Evolutionary conservation across 192 early-diverging fungal species (phyloP), one percentile per base, ranked within the genome.

Genomic region (Geranomyces michiganensis): DNA sequence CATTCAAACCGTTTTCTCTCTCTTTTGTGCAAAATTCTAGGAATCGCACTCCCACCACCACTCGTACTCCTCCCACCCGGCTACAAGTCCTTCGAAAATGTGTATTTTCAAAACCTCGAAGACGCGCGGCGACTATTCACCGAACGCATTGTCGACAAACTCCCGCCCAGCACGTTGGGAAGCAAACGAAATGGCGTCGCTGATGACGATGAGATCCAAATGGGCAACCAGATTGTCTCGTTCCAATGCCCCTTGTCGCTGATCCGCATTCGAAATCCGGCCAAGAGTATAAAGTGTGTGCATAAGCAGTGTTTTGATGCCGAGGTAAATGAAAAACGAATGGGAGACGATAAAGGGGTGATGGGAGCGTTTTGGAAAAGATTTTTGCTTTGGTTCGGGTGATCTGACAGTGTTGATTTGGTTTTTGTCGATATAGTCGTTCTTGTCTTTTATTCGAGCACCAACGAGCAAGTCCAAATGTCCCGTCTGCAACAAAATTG

Each of bases 291-390:
- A 27, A 67, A 62, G 43, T 81, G 79, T 60, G 9, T 15, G 14
- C 79, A 81, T 48, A 17, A 17, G 41, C 76, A 74, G 41, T 65
- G 68, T 32, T 81, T 81, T 72, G 79, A 81, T 60, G 43, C 43
- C 22, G 66, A 64, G 78, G 78, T 78, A 15, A 43, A n/a, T 30
- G 5, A 41, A 10, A 10, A 3, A 41, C 3, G 5, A 10, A 41
- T 7, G 22, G 19, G 14, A 7, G 21, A 8, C 14, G 53, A 13
- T 26, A 26, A 26, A 6, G 3, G 53, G 53, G 14, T 21, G 27
- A 3, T 17, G 1, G 29, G 12, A 24, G 7, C 43, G 56, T 1
- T 10, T 46, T 27, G 44, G 41, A 22, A 29, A 45, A 3, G 5
- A 7, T 12, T 22, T 13, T 14, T 30, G 41, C 60, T 30, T 53